Conservation (phyloP, 164 flowering plant species). For the Magnolia officinalis region DNA sequence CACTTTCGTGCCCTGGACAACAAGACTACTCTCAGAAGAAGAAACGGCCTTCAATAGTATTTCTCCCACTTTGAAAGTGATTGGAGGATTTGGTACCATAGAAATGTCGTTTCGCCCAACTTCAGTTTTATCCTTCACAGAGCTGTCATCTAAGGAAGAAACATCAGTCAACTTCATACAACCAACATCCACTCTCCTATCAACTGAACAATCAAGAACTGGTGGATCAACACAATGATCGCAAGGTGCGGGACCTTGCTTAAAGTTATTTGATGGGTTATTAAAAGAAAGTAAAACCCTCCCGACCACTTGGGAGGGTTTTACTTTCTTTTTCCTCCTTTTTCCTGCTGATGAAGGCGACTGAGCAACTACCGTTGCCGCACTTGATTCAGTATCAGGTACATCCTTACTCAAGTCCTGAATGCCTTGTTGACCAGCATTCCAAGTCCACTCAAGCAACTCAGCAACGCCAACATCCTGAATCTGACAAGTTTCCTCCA, state of each 20-base stretch:
- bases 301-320: conserved; percentile 9
- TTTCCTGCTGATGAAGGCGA: conserved; percentile 32
- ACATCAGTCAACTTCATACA: conserved; percentile 35
- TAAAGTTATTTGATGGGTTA: conserved; percentile 43
- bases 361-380: conserved; percentile 24
- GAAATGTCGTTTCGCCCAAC: conserved; percentile 43
- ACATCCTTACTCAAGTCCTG: conserved; percentile 17
- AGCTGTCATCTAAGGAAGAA: conserved; percentile 36
- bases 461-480: conserved; percentile 32
- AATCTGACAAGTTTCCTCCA: conserved; percentile 46
- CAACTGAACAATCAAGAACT: conserved; percentile 31
- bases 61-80: conserved; percentile 72
- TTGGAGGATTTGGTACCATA: conserved; percentile 30
- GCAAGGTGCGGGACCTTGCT: conserved; percentile 31
- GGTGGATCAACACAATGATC: conserved; percentile 43
- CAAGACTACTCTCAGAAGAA: conserved; percentile 46
- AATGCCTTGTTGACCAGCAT: conserved; percentile 37
- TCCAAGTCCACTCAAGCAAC: conserved; percentile 29
- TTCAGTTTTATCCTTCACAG: conserved; percentile 43
- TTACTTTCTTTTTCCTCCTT: conserved; percentile 61
- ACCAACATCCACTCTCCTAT: conserved; percentile 44
- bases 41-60: conserved; percentile 54
- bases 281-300: conserved; percentile 14
- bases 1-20: conserved; percentile 38
- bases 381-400: conserved; percentile 32